Evolutionary conservation across 2,329 filamentous ascomycete genomes (phyloP).

Genomic region (Ilyonectria robusta): DNA sequence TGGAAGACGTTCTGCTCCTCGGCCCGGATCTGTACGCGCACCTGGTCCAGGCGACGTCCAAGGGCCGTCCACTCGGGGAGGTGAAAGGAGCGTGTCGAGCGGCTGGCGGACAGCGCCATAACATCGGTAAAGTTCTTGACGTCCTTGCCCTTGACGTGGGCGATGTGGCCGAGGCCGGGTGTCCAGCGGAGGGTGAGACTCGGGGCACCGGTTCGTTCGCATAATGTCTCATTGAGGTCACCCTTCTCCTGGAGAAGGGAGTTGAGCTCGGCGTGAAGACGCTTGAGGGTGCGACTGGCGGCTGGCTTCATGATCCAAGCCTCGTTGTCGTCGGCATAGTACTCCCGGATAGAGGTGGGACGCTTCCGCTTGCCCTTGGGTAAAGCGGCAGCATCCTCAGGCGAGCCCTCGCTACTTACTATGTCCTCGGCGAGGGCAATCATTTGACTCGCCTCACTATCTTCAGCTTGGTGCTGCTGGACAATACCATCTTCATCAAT

Average conservation of each 20-base stretch:
- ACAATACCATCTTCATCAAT: constrained; percentile 95
- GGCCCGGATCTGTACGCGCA: constrained; percentile 81
- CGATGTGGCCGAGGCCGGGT: constrained; percentile 88
- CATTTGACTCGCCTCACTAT: constrained; percentile 79
- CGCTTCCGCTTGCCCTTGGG: constrained; percentile 68
- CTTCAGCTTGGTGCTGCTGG: constrained; percentile 82
- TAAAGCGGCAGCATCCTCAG: constrained; percentile 68
- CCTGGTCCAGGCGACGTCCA: constrained; percentile 83
- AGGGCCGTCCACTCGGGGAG: constrained; percentile 86
- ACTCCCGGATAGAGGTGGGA: constrained; percentile 64
- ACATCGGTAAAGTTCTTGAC: constrained; percentile 56
- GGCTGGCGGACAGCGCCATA: constrained; percentile 78
- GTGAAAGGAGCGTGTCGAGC: constrained; percentile 88
- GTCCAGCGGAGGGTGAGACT: constrained; percentile 88
- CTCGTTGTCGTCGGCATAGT: constrained; percentile 72
- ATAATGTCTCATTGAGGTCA: constrained; percentile 72
- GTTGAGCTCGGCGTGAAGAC: constrained; percentile 78
- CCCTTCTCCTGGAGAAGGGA: constrained; percentile 72
- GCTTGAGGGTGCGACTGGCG: constrained; percentile 76
- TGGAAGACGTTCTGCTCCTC: constrained; percentile 89
- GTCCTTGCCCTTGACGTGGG: constrained; percentile 89
- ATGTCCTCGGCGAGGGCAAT: constrained; percentile 82
- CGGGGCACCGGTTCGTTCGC: constrained; percentile 71
- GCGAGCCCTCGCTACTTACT: constrained; percentile 74
- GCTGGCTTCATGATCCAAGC: constrained; percentile 76